Base-by-base conservation (phyloP, 2,329 filamentous ascomycete species). In the Epicoccum sorghinum region DNA sequence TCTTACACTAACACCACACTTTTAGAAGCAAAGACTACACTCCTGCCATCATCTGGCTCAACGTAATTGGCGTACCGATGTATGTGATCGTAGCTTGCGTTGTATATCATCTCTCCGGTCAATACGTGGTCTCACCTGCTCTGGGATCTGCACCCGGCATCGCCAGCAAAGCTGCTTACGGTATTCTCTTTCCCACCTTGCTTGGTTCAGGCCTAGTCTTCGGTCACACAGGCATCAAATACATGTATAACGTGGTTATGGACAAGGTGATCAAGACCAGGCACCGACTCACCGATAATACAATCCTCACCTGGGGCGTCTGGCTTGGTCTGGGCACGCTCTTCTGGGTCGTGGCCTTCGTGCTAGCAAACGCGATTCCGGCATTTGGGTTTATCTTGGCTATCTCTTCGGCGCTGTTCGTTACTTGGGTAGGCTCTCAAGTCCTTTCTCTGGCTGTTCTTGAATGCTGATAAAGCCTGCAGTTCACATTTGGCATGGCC, bases 151-250 rank as follows among this genome's bases (percentile, higher is more conserved):
- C 86, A 4, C 78, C 80, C 4, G 66, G 67, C 3, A 65, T 79
- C 0, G 75, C 88, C 41, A 78, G 82, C 24, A 88, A 88, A 66
- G 75, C 86, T 9, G 86, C 87, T 13, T 89, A 85, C 74, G 86
- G 84, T 13, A 76, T 89, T 47, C 86, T 86, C 0, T 79, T 86
- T 4, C 86, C 86, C 27, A 89, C 88, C 5, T 88, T 89, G 52
- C 77, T 89, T 37, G 84, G 89, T 43, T 85, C 86, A 0, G 87
- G 86, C 49, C 85, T 89, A 6, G 87, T 90, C 59, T 86, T 88
- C 65, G 86, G 82, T n/a, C 83, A 87, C 59, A 83, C 89, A 2
- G 84, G 85, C 4, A 79, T 79, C 39, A 87, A 86, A 65, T 86
- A 86, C 64, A 77, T 88, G 56, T 89, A 86, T 62, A 75, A 83